A percentile compares a stretch with the other conserved stretches of the same genome.
phyloP scores from a whole-genome alignment of 164 flowering plant species.

The Sedum album region DNA sequence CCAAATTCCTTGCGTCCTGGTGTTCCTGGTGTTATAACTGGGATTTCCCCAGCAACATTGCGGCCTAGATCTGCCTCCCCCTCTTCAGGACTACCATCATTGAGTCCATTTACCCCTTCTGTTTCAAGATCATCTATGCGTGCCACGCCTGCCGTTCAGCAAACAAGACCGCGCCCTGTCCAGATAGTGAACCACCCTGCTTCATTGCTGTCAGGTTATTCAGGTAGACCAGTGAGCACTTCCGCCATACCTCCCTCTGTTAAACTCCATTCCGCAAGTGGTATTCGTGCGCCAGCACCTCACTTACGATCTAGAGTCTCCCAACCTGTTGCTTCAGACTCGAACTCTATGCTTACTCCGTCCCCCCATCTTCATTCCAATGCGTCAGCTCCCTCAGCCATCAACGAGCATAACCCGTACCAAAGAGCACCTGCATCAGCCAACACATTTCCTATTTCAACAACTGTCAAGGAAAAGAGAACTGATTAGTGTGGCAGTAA shows the following conservation, averaged over 20 bases:
- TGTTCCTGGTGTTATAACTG: background rate
- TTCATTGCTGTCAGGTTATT: background rate
- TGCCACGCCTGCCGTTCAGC: background rate
- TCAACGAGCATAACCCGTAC: background rate
- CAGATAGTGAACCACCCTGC: background rate
- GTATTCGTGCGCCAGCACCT: conserved; percentile 47
- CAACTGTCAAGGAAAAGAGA: conserved; percentile 1
- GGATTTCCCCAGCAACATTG: background rate
- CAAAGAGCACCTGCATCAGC: conserved; percentile 11
- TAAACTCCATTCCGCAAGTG: conserved; percentile 26
- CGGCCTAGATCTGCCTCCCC: background rate
- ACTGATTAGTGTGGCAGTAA: conserved; percentile 11
- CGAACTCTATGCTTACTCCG: conserved; percentile 8
- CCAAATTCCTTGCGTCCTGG: background rate
- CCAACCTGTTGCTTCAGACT: conserved; percentile 14
- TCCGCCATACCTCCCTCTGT: background rate
- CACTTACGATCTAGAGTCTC: conserved; percentile 28
- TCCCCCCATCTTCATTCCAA: conserved; percentile 13
- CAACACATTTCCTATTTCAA: background rate
- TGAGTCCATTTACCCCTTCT: background rate
- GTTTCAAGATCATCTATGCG: background rate
- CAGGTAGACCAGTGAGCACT: background rate
- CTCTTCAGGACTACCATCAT: background rate
- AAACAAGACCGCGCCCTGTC: background rate
- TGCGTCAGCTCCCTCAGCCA: conserved; percentile 11